These are phyloP conservation scores for Cryptococcus sp. DNA, from an alignment of 1,284 basidiomycete species.

Conservation along the genomic window DNA sequence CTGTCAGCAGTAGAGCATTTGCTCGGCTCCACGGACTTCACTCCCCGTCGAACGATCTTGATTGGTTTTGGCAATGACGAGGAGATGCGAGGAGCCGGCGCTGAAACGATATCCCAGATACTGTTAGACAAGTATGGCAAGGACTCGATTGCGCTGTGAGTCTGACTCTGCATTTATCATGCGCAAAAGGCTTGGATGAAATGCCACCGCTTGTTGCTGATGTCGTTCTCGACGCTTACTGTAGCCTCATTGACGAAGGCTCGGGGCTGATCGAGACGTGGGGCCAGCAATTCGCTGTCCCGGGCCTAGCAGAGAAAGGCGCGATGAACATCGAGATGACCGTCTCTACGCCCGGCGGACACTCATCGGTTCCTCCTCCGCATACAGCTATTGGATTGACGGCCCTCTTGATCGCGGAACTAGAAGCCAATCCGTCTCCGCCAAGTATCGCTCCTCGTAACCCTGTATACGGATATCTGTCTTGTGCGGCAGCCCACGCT, in stretches of 20 bases:
- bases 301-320: slow-evolving; percentile 58
- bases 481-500: slow-evolving; percentile 56
- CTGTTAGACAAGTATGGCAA: slow-evolving; percentile 52
- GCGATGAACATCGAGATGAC: slow-evolving; percentile 39
- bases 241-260: slow-evolving; percentile 56
- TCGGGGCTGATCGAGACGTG: slow-evolving; percentile 48
- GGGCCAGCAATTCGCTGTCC: slow-evolving; percentile 47
- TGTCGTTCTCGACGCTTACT: background rate
- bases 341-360: slow-evolving; percentile 49
- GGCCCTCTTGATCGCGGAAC: slow-evolving; percentile 42
- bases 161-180: background rate
- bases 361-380: slow-evolving; percentile 48
- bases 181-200: too few species aligned
- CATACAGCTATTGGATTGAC: slow-evolving; percentile 54
- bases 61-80: slow-evolving; percentile 60
- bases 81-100: slow-evolving; percentile 55
- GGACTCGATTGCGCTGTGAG: slow-evolving; percentile 49
- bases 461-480: slow-evolving; percentile 55
- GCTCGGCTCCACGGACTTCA: slow-evolving; percentile 56
- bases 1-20: slow-evolving; percentile 61
- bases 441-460: slow-evolving; percentile 43
- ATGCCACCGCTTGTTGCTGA: background rate
- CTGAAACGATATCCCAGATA: slow-evolving; percentile 42
- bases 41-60: slow-evolving; percentile 54
- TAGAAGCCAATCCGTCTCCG: slow-evolving; percentile 49